Evolutionary conservation across 768 basidiomycete species (phyloP).

Genomic region (Pisolithus sp.): DNA sequence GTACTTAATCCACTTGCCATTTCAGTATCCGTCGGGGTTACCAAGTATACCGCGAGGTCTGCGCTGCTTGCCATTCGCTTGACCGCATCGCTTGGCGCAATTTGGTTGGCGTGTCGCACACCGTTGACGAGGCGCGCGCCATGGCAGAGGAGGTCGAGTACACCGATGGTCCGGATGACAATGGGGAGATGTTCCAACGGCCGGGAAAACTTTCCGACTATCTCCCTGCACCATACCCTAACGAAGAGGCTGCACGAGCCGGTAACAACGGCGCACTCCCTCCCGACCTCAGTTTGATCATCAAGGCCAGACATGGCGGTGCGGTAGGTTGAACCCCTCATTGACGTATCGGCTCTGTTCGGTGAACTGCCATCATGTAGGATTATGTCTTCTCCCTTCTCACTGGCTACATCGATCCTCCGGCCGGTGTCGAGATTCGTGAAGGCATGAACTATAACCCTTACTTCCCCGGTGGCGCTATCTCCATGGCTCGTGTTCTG

Average conservation of each 20-base stretch:
- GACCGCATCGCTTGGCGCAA: constrained; percentile 99
- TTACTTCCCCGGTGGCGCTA: constrained; percentile 98
- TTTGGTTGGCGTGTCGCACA: constrained; percentile 96
- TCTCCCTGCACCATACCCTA: constrained; percentile 90
- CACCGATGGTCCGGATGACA: constrained; percentile 87
- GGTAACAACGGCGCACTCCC: constrained; percentile 92
- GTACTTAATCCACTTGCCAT: constrained; percentile 6
- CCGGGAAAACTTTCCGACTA: constrained; percentile 99
- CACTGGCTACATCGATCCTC: constrained; percentile 95
- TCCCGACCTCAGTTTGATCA: constrained; percentile 93
- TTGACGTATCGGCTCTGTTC: not conserved
- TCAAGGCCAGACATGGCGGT: constrained; percentile 96
- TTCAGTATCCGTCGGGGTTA: constrained; percentile 89
- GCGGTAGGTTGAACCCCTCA: constrained; percentile 52
- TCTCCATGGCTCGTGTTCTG: constrained; percentile 95
- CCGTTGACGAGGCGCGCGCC: constrained; percentile 77
- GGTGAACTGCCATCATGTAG: constrained; percentile 33
- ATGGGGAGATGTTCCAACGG: constrained; percentile 98
- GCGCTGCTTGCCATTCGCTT: constrained; percentile 97
- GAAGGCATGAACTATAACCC: constrained; percentile 99
- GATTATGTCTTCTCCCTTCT: constrained; percentile 97
- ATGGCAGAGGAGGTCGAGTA: constrained; percentile 99
- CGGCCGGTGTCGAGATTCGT: constrained; percentile 89
- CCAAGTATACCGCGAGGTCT: constrained; percentile 98
- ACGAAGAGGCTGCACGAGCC: constrained; percentile 95